A percentile compares a stretch with the other conserved stretches of the same genome.
Conservation (phyloP, 495 filamentous ascomycete species). For the Apiosordaria backusii region DNA sequence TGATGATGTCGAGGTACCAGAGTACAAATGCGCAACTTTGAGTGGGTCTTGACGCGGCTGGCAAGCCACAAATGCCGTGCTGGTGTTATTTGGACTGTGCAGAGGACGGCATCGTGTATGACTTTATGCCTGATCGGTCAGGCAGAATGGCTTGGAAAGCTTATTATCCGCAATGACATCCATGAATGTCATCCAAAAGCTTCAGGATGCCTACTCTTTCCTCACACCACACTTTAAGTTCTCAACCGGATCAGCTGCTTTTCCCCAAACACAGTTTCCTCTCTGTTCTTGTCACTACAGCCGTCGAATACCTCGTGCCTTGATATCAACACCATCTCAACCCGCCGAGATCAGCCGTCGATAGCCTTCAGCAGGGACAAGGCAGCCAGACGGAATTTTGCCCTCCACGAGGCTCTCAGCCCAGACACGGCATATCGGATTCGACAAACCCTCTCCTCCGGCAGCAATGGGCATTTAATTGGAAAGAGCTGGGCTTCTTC, state of each 20-base stretch:
- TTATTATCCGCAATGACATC: background rate
- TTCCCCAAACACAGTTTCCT: background rate
- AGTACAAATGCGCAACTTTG: background rate
- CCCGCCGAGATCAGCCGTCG: background rate
- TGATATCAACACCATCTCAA: background rate
- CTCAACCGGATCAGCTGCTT: background rate
- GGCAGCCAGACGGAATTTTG: background rate
- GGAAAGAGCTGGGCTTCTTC: background rate
- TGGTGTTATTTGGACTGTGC: background rate
- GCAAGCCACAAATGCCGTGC: background rate
- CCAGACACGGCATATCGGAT: background rate
- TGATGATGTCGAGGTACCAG: background rate
- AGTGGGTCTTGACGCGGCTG: background rate
- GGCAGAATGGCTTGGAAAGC: background rate
- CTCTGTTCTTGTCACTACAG: background rate
- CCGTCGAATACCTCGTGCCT: background rate
- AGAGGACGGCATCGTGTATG: background rate
- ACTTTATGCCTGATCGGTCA: background rate
- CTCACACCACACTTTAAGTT: background rate
- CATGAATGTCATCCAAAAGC: background rate
- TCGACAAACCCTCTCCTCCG: background rate
- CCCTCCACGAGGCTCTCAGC: background rate
- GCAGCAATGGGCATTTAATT: background rate
- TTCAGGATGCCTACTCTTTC: background rate
- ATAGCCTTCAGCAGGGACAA: background rate